Evolutionary conservation across 2,329 filamentous ascomycete genomes (phyloP), one percentile per base, ranked within the genome.

Genomic region (Phialophora tarda): DNA sequence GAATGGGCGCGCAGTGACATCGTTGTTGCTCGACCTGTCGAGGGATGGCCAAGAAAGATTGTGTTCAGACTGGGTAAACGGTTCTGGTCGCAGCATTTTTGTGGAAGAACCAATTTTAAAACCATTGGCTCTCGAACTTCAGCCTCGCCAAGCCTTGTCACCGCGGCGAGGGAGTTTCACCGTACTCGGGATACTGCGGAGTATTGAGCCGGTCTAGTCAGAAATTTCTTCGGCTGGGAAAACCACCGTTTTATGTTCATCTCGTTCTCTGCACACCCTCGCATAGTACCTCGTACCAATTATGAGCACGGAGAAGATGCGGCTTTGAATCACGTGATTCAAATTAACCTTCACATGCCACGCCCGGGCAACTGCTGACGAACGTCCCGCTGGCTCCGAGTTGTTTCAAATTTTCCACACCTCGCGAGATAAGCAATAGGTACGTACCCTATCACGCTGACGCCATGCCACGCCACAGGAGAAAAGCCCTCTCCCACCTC

Each of bases 341-440:
- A 21, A 34, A 21, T 1, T 8, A 8, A 32, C 34, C 14, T 61
- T 54, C 59, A 61, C 59, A 61, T 61, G 59, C 48, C 44, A 34
- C 24, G 11, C 4, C 24, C 44, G 34, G 23, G 17, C 26, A 51
- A 23, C 32, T 6, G 58, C 44, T 51, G 58, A 60, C 26, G 26
- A 17, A 51, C 32, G 32, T 26, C 51, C 59, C 48, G 34, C 59
- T 41, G 38, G 47, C 48, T n/a, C 44, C 48, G 21, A 30, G 51
- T 32, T 26, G 60, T 47, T 47, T 51, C 34, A 32, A 48, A 56
- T 54, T 62, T 54, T 41, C 48, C 48, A 28, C 53, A 17, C 24
- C 12, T 28, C 32, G 60, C 60, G 51, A 62, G 60, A 62, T 62
- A 62, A 62, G 60, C 51, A 53, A n/a, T 51, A 47, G 60, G 60